Base-by-base conservation (phyloP, 2,329 filamentous ascomycete species). In the Alternaria panax region DNA sequence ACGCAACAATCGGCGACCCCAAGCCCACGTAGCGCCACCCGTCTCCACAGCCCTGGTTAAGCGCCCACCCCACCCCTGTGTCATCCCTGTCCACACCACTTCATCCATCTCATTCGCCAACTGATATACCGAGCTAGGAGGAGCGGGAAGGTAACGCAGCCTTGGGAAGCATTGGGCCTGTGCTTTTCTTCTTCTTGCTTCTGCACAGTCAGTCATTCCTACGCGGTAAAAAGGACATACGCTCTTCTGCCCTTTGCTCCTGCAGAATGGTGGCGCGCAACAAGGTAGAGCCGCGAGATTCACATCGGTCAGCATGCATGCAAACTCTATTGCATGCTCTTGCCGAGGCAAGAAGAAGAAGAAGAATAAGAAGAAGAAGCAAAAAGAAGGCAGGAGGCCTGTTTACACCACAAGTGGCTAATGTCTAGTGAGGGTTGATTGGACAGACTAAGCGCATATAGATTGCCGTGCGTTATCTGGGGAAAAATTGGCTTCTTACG, bases 81-180 rank as follows among this genome's bases (percentile, higher is more conserved):
- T 57, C 58, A 51, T 59, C 57, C 56, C 50, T 51, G 34, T 41
- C 46, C 46, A 6, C 38, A 14, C 24, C 11, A 28, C 14, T 45
- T 53, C 42, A 5, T 38, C 11, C 20, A 5, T 32, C n/a, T 69
- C 55, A 73, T 72, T 72, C 62, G 71, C 47, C 55, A 42, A 7
- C 30, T 48, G 45, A 18, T 34, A 46, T 20, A 27, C 28, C 22
- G 14, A 40, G 41, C 45, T 48, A 55, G 46, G 36, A 47, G 47
- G 30, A 52, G 65, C 65, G 70, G 70, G 66, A 68, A 67, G 68
- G 66, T 66, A 67, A 68, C 67, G 55, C 57, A 63, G 52, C 53
- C 57, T 67, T 67, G 66, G 64, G 62, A 54, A 53, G 20, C 24
- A 27, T 48, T 48, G 45, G 45, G 45, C 45, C 45, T 48, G 18